These are phyloP conservation scores for Candida dendrica DNA, from an alignment of 805 yeast genomes.

Conservation along the genomic window DNA sequence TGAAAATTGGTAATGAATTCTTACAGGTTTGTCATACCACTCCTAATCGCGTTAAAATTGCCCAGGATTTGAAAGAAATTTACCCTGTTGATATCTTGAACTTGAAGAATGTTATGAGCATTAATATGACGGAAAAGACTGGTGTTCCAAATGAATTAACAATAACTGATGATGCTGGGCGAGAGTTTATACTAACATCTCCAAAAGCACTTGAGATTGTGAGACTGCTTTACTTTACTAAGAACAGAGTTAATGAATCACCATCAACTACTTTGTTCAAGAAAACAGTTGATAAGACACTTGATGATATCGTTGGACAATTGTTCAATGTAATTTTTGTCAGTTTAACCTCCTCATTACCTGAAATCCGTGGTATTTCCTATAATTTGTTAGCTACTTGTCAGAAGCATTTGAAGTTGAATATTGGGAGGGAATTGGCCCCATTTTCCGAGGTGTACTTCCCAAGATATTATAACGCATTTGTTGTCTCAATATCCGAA, in stretches of 20 bases:
- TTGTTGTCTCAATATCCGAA: conserved; percentile 48
- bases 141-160: conserved; percentile 46
- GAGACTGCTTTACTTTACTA: conserved; percentile 61
- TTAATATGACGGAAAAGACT: conserved; percentile 33
- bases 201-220: conserved; percentile 56
- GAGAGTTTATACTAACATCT: conserved; percentile 35
- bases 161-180: conserved; percentile 29
- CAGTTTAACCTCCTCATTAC: conserved; percentile 56
- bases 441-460: conserved; percentile 55
- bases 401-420: conserved; percentile 50
- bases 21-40: conserved; percentile 47
- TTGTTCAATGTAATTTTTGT: conserved; percentile 58
- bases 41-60: conserved; percentile 32
- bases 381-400: conserved; percentile 56
- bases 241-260: conserved; percentile 39
- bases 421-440: conserved; percentile 49
- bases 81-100: conserved; percentile 36
- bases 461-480: conserved; percentile 60
- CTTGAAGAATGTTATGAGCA: conserved; percentile 32
- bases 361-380: conserved; percentile 55
- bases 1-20: conserved; percentile 65
- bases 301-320: conserved; percentile 46
- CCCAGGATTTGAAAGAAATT: conserved; percentile 27
- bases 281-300: conserved; percentile 15
- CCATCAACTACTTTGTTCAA: conserved; percentile 5